Evolutionary conservation across 2,329 filamentous ascomycete species (phyloP), one percentile per base, ranked within the genome.

Genomic region (Pseudogymnoascus verrucosus): DNA sequence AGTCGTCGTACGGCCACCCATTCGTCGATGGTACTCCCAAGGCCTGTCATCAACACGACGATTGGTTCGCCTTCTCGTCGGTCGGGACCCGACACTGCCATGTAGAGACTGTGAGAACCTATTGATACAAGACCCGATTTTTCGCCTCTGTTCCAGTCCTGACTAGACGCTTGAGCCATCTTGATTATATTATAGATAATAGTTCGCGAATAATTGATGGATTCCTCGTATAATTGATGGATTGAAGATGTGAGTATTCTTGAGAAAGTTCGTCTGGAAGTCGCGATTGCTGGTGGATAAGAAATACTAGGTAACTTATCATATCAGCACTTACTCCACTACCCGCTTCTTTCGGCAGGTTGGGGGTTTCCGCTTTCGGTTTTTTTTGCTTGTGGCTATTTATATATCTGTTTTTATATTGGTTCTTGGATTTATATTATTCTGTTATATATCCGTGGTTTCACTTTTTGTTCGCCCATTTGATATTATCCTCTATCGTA

Each of bases 31-130:
- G 65, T 68, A 60, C 66, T 67, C 47, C 64, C 68, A 26, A 68
- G 21, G 11, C 69, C 70, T 39, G 64, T 67, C 59, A 71, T 71
- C 5, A 71, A 61, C 19, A 71, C 60, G 16, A 71, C 64, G 37
- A 71, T 62, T 31, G 67, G 67, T 59, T 68, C 21, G 39, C 65
- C 64, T 42, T 64, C 63, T 57, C 65, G 65, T 61, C 67, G 69
- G 61, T 67, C 62, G 6, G 68, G 69, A 23, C 70, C 69, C 8
- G 69, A 66, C 60, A 65, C 64, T 21, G 62, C 64, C 34, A 69
- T 31, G 57, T 68, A 66, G 19, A 72, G 66, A 23, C 61, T 64
- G 62, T 70, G 67, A 31, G 66, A 63, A 21, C 67, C 65, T 19
- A 71, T 64, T 26, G 66, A 66, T 26, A 71, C 23, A 37, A 71